Evolutionary conservation across 768 basidiomycete genomes (phyloP).

Genomic region (Strobilomyces echinocephalus): DNA sequence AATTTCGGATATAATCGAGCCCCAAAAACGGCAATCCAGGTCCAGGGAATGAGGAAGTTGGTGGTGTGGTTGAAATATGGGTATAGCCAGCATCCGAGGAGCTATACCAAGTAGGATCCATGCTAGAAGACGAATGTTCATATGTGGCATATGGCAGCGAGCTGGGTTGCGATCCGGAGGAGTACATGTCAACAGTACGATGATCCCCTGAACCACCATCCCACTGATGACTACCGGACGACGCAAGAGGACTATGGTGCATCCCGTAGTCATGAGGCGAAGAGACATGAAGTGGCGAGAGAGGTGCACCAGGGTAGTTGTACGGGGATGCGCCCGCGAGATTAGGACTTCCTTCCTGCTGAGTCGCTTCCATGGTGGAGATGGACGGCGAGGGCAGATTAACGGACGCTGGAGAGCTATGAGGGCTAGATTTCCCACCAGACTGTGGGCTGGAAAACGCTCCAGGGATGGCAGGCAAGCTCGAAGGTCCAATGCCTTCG

Average conservation of each 20-base stretch:
- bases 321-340: slow-evolving; percentile 42
- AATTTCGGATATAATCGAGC: slow-evolving; percentile 79
- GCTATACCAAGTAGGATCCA: slow-evolving; percentile 37
- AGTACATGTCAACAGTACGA: slow-evolving; percentile 41
- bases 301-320: slow-evolving; percentile 40
- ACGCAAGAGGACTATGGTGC: slow-evolving; percentile 29
- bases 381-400: slow-evolving; percentile 69
- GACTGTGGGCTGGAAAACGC: slow-evolving; percentile 53
- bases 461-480: slow-evolving; percentile 43
- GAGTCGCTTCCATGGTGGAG: slow-evolving; percentile 43
- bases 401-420: slow-evolving; percentile 71
- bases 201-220: slow-evolving; percentile 38
- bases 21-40: slow-evolving; percentile 81
- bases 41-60: slow-evolving; percentile 61
- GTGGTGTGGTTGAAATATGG: slow-evolving; percentile 53
- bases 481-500: slow-evolving; percentile 44
- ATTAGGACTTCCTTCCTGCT: slow-evolving; percentile 54
- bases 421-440: slow-evolving; percentile 50
- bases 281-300: slow-evolving; percentile 49
- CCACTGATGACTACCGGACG: slow-evolving; percentile 38
- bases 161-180: slow-evolving; percentile 33
- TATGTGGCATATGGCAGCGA: slow-evolving; percentile 43
- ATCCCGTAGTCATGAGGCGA: slow-evolving; percentile 54
- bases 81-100: slow-evolving; percentile 37
- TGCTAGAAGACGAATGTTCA: slow-evolving; percentile 35